These are phyloP conservation scores for Favolaschia claudopus DNA, from an alignment of 768 basidiomycete species.

Conservation along the genomic window DNA sequence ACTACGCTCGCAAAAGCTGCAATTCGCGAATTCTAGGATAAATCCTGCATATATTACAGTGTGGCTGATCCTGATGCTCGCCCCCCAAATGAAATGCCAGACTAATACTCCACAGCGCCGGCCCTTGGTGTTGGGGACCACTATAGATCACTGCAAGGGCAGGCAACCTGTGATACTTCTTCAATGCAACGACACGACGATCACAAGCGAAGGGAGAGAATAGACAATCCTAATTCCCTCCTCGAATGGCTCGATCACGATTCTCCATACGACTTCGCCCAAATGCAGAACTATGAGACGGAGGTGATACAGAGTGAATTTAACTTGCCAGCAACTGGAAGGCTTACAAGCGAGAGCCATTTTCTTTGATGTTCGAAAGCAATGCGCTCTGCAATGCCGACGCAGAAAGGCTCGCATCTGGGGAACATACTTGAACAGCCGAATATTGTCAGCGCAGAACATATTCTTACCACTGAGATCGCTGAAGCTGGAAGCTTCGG, in stretches of 20 bases:
- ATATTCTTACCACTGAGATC: slow-evolving; percentile 77
- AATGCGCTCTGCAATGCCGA: slow-evolving; percentile 85
- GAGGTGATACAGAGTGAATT: background rate
- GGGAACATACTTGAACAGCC: background rate
- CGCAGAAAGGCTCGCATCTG: slow-evolving; percentile 78
- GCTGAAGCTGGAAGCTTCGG: slow-evolving; percentile 84
- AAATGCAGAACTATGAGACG: slow-evolving; percentile 43
- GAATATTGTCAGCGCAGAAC: background rate
- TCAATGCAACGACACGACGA: no score
- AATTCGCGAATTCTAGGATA: no score
- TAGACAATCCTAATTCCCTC: slow-evolving; percentile 25
- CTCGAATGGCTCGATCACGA: no score
- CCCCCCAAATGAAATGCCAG: no score
- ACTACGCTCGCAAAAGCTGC: no score
- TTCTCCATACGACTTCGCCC: slow-evolving; percentile 44
- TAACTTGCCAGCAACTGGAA: background rate
- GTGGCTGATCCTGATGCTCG: no score
- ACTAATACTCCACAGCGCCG: no score
- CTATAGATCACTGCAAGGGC: no score
- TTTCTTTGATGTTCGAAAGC: slow-evolving; percentile 74
- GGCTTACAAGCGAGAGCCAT: slow-evolving; percentile 72
- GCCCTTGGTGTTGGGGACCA: no score
- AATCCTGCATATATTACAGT: no score
- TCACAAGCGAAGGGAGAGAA: no score
- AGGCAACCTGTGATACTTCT: no score